Evolutionary conservation across 1,284 basidiomycete species (phyloP).

Genomic region (Puccinia novopanici): DNA sequence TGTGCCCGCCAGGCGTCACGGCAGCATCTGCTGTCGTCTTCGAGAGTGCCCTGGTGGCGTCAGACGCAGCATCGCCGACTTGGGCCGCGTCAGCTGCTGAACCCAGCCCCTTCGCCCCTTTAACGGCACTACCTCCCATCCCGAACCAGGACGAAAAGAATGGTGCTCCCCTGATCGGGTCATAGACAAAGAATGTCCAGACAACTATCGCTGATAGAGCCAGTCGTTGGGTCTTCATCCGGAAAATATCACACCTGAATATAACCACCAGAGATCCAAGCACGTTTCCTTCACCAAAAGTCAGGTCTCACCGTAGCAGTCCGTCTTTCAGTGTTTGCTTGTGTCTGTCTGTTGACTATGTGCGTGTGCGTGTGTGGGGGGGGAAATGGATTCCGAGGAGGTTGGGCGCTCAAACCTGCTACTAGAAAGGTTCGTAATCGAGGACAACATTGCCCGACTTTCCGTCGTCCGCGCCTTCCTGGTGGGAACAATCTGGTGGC

Average conservation of each 20-base stretch:
- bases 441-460: slow-evolving; percentile 13
- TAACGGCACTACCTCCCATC: too few species aligned
- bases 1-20: too few species aligned
- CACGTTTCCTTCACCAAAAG: not conserved
- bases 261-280: too few species aligned
- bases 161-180: not conserved
- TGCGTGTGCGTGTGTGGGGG: not conserved
- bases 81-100: too few species aligned
- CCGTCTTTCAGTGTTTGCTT: too few species aligned
- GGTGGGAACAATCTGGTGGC: not conserved
- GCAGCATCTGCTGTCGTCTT: too few species aligned
- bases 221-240: not conserved
- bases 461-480: not conserved
- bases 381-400: not conserved
- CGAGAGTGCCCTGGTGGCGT: too few species aligned
- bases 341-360: too few species aligned
- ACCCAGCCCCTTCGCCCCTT: not conserved
- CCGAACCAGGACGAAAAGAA: too few species aligned
- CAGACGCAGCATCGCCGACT: too few species aligned
- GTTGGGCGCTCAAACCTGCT: not conserved
- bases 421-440: slow-evolving; percentile 5
- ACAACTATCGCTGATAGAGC: not conserved
- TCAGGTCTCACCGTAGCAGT: not conserved
- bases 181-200: not conserved
- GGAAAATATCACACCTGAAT: not conserved